A percentile compares a stretch with the other conserved stretches of the same genome.
Conservation (phyloP, 331 rosid species). For the Cucumis variabilis region DNA sequence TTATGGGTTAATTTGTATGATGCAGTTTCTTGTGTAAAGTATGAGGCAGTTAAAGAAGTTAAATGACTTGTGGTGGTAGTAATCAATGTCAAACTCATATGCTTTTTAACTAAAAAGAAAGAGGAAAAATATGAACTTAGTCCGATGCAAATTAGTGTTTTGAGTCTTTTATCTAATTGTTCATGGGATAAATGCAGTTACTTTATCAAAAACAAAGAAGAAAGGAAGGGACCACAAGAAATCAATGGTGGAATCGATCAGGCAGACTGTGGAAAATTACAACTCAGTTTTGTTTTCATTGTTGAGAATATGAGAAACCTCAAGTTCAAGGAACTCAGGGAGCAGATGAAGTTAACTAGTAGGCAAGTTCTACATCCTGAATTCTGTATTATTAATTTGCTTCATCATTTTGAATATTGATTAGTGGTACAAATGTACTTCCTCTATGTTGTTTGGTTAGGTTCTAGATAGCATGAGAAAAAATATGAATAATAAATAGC, state of each 20-base stretch:
- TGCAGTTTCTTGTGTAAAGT: not conserved
- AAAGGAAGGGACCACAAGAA: constrained; percentile 90
- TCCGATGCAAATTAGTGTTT: not conserved
- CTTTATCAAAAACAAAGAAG: constrained; percentile 90
- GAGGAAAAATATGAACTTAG: not conserved
- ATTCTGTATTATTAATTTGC: not conserved
- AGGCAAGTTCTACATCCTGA: constrained; percentile 41
- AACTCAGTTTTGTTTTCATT: constrained; percentile 64
- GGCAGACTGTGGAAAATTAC: constrained; percentile 75
- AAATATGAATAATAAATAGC: not conserved
- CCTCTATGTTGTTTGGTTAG: constrained; percentile 1
- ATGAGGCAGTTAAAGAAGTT: not conserved
- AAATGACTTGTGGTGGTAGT: not conserved
- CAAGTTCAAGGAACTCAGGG: constrained; percentile 90
- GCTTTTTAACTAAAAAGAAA: not conserved
- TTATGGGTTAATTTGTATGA: not conserved
- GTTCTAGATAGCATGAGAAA: not conserved
- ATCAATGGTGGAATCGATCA: constrained; percentile 60
- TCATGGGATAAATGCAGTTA: constrained; percentile 57
- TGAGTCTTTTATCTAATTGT: not conserved
- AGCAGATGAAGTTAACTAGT: constrained; percentile 71
- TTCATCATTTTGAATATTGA: not conserved
- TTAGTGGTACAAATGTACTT: constrained; percentile 3
- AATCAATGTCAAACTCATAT: not conserved
- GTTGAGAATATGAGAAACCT: constrained; percentile 95